These are phyloP conservation scores for Cryptosporidium canis DNA, from an alignment of 169 alveolate genomes.

Conservation along the genomic window DNA sequence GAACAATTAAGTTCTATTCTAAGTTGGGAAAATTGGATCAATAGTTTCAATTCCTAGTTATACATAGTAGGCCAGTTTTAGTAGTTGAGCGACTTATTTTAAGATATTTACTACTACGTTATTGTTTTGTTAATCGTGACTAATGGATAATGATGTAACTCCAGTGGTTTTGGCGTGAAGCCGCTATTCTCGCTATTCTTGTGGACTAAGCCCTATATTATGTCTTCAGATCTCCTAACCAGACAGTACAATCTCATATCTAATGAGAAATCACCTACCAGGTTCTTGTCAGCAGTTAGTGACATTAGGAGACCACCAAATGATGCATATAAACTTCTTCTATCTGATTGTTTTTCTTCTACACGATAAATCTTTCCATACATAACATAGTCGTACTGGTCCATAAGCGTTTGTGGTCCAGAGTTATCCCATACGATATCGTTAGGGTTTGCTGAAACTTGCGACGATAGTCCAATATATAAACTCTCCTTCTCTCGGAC, in stretches of 20 bases:
- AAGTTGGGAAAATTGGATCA: not conserved
- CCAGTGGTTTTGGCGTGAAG: not conserved
- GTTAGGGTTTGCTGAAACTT: conserved; percentile 66
- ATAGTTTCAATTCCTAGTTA: not conserved
- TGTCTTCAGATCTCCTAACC: conserved; percentile 73
- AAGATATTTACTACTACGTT: not conserved
- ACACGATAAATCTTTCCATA: conserved; percentile 88
- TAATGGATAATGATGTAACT: not conserved
- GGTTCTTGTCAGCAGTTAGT: conserved; percentile 90
- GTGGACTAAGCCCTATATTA: not conserved
- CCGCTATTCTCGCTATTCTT: not conserved
- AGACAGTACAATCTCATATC: conserved; percentile 89
- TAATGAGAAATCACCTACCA: conserved; percentile 87
- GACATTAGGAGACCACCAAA: conserved; percentile 92
- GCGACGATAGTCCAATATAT: conserved; percentile 75
- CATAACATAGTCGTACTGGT: conserved; percentile 90
- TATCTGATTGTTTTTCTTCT: conserved; percentile 91
- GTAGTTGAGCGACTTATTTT: conserved; percentile 5
- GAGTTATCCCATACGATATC: conserved; percentile 64
- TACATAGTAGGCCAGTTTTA: not conserved
- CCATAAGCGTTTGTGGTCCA: conserved; percentile 76
- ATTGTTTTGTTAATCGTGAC: not conserved
- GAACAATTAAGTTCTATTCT: not conserved
- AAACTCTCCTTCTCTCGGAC: conserved; percentile 82
- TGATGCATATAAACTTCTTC: conserved; percentile 86